Evolutionary conservation across 2,329 filamentous ascomycete genomes (phyloP).

Genomic region (Colletotrichum aenigma): DNA sequence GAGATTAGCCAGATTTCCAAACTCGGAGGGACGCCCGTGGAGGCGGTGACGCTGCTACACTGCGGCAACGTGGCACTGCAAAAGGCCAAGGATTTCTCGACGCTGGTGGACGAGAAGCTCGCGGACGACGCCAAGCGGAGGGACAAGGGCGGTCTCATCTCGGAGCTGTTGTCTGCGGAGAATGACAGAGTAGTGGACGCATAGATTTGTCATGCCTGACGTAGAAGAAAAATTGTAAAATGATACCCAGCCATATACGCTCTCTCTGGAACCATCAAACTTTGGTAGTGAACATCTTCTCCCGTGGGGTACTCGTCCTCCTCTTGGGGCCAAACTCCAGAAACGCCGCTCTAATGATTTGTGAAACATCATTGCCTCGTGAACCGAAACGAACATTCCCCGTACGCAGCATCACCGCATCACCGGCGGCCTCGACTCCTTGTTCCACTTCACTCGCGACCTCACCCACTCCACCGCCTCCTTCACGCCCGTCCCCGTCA

Average conservation of each 20-base stretch:
- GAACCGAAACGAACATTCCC: not conserved
- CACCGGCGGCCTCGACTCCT: conserved; percentile 86
- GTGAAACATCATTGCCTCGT: conserved; percentile 11
- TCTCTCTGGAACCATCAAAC: not conserved
- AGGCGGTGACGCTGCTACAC: conserved; percentile 77
- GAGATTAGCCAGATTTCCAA: conserved; percentile 94
- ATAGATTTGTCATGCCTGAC: conserved; percentile 41
- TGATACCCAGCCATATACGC: conserved; percentile 20
- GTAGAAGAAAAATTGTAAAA: conserved; percentile 9
- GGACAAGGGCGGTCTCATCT: conserved; percentile 79
- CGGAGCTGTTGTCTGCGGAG: conserved; percentile 77
- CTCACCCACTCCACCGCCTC: conserved; percentile 98
- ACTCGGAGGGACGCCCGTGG: conserved; percentile 81
- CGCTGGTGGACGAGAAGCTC: conserved; percentile 73
- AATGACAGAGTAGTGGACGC: conserved; percentile 66
- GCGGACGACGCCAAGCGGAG: conserved; percentile 79
- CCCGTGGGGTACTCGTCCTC: not conserved
- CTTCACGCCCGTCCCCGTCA: conserved; percentile 84
- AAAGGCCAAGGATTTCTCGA: conserved; percentile 82
- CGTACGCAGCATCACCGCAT: conserved; percentile 70
- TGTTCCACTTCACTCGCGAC: conserved; percentile 94
- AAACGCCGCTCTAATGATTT: conserved; percentile 15
- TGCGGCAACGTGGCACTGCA: conserved; percentile 76
- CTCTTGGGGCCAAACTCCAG: conserved; percentile 1
- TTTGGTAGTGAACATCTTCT: not conserved